Evolutionary conservation across 345 rosid species (phyloP).

Genomic region (Lumnitzera littorea): DNA sequence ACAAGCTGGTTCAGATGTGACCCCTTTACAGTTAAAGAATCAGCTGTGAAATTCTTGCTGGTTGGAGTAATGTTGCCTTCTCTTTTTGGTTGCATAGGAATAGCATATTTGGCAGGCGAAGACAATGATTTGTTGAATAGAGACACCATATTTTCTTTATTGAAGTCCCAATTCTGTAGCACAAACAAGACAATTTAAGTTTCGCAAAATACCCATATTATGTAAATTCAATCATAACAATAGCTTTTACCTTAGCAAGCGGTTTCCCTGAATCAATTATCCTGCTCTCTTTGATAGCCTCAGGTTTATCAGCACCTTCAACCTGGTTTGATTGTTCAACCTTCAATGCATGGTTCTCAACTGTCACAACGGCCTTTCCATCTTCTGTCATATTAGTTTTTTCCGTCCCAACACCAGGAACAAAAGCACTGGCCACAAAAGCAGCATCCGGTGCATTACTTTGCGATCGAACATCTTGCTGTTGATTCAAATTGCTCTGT

Average conservation of each 20-base stretch:
- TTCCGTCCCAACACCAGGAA: constrained; percentile 18
- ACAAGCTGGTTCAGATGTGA: constrained; percentile 48
- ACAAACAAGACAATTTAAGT: neutral
- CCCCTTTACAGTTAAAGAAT: constrained; percentile 24
- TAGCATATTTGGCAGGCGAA: constrained; percentile 27
- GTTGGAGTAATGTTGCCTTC: constrained; percentile 33
- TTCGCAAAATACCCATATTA: neutral
- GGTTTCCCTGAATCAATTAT: constrained; percentile 29
- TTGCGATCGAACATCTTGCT: neutral
- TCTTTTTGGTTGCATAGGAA: constrained; percentile 16
- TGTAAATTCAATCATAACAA: neutral
- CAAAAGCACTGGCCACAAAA: no score
- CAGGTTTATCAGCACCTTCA: neutral
- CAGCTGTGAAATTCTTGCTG: constrained; percentile 19
- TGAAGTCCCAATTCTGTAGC: constrained; percentile 1
- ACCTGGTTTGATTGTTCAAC: no score
- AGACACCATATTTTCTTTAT: constrained; percentile 23
- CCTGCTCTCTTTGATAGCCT: constrained; percentile 5
- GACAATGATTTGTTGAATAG: constrained; percentile 15
- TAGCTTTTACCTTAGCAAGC: constrained; percentile 31
- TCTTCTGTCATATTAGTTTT: constrained; percentile 2
- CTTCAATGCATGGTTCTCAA: no score
- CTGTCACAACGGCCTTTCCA: no score
- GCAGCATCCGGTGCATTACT: neutral
- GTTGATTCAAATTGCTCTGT: constrained; percentile 8